These are phyloP conservation scores for Dacryopinax spathularia DNA, from an alignment of 768 basidiomycete species.

Conservation along the genomic window DNA sequence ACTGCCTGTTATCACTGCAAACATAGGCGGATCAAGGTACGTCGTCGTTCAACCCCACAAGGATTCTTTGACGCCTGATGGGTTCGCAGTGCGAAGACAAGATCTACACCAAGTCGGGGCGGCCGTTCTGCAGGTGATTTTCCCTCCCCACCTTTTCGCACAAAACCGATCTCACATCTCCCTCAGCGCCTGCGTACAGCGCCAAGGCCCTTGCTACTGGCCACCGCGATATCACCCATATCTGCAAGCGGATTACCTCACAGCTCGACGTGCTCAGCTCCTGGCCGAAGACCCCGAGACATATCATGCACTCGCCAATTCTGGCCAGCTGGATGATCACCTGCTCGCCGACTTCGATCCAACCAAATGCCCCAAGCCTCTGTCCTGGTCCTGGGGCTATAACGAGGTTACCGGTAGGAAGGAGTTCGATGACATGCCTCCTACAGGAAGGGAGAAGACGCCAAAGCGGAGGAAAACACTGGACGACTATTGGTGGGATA, in stretches of 20 bases:
- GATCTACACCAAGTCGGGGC: background rate
- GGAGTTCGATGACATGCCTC: background rate
- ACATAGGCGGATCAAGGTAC: background rate
- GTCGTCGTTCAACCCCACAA: background rate
- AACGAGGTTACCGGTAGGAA: background rate
- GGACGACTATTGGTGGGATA: background rate
- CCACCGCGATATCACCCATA: background rate
- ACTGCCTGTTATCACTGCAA: slow-evolving; percentile 1
- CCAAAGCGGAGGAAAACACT: background rate
- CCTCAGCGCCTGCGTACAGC: background rate
- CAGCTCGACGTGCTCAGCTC: background rate
- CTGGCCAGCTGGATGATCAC: background rate
- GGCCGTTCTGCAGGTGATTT: background rate
- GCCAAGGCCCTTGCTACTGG: background rate
- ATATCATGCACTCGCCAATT: background rate
- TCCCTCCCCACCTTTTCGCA: background rate
- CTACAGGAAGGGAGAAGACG: slow-evolving; percentile 1
- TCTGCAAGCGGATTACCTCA: background rate
- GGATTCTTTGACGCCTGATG: background rate
- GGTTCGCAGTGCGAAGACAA: slow-evolving; percentile 3
- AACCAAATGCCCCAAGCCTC: background rate
- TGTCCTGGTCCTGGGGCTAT: background rate
- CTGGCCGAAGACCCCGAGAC: background rate
- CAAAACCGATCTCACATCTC: background rate
- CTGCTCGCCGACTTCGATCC: background rate